Base-by-base conservation (phyloP, 805 yeast species). In the Candida nemodendra region DNA sequence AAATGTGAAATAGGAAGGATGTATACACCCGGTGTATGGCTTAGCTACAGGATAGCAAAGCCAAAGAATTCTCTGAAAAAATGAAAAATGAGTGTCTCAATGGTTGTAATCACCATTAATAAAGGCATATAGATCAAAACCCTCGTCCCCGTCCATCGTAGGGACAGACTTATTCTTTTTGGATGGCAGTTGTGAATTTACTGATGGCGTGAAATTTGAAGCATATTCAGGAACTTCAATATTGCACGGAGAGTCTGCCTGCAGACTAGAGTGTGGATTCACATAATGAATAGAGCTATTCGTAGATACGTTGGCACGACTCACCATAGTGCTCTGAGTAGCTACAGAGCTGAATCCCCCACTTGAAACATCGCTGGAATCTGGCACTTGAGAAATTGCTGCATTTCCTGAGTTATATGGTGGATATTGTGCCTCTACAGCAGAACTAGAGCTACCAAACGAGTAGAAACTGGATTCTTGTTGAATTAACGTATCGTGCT, bases 401-500 rank as follows among this genome's bases (percentile, higher is more conserved):
- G 24, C 7, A 21, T 7, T 21, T 8, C 7, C 24, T 8, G 7
- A 8, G 24, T 7, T 8, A 8, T 8, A 11, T 8, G 7, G 24
- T 7, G 9, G 7, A 11, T 21, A 8, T 21, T 21, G 24, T 21
- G 24, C 9, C 24, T 21, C 24, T 21, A 11, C 7, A 21, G 24
- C 9, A 21, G 11, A 8, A 8, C 11, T 11, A 11, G 7, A 8
- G 24, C 9, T 8, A 18, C 38, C 44, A 29, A 46, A 44, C 9
- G 45, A 38, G 21, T 49, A 46, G 41, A 49, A 41, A 9, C 27
- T 32, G 5, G 48, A 42, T 8, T 43, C 35, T 3, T 38, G 44
- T 16, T 41, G 54, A n/a, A 51, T 29, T 17, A 48, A 38, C 15
- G 43, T 48, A 19, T 50, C 53, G 21, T 50, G 45, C 23, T 50